phyloP scores from a whole-genome alignment of 169 alveolate species.

The Eimeria zaria region DNA sequence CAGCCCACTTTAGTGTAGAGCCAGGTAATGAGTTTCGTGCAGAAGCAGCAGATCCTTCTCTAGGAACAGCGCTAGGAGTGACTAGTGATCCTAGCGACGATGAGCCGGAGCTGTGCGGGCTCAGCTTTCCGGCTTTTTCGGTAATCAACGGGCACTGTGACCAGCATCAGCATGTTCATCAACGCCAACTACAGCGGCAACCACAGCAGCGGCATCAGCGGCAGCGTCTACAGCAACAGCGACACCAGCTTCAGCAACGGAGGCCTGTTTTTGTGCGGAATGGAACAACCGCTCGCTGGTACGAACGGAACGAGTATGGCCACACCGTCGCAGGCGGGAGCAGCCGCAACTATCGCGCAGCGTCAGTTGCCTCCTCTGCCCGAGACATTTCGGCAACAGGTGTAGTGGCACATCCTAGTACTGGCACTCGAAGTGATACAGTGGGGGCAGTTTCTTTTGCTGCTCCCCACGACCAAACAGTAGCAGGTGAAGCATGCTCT shows the following conservation, averaged over 20 bases:
- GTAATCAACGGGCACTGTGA: not conserved
- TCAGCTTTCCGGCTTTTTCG: not conserved
- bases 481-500: not conserved
- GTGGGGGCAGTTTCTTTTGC: not conserved
- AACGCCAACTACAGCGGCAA: not conserved
- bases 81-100: not conserved
- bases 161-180: not conserved
- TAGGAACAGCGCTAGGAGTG: not conserved
- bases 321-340: not conserved
- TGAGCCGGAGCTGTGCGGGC: conserved; percentile 13
- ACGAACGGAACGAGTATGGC: not conserved
- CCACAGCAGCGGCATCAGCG: not conserved
- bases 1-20: not conserved
- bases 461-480: not conserved
- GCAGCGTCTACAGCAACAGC: not conserved
- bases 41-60: not conserved
- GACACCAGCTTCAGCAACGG: not conserved
- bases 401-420: not conserved
- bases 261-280: not conserved
- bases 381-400: not conserved
- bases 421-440: not conserved
- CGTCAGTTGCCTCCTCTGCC: not conserved
- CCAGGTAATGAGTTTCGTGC: not conserved
- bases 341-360: not conserved
- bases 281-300: not conserved